Conservation (phyloP, 768 basidiomycete species). For the Tephrocybe sp. region DNA sequence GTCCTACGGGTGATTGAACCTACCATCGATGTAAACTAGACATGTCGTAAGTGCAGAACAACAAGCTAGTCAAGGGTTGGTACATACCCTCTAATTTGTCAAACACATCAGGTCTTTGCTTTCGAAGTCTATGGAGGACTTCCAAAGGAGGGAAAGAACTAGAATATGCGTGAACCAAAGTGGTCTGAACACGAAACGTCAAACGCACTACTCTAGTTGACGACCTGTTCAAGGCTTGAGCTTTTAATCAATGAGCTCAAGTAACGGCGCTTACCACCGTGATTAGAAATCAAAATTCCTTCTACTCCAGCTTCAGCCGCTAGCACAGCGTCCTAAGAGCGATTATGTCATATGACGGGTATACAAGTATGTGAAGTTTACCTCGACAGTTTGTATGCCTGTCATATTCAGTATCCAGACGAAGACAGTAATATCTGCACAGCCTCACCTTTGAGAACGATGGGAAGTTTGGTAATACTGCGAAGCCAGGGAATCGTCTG, state of each 20-base stretch:
- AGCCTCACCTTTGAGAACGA: constrained; percentile 66
- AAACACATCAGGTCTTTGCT: constrained; percentile 74
- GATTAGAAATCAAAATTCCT: constrained; percentile 87
- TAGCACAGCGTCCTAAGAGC: constrained; percentile 75
- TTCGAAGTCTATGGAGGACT: constrained; percentile 69
- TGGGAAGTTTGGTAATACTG: constrained; percentile 68
- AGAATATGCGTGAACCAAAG: constrained; percentile 11
- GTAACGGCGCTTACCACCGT: constrained; percentile 60
- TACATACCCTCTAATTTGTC: constrained; percentile 61
- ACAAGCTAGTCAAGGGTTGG: neutral
- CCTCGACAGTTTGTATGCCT: constrained; percentile 77
- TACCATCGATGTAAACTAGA: constrained; percentile 84
- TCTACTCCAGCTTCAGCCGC: constrained; percentile 83
- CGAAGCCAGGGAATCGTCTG: neutral
- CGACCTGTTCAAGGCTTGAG: constrained; percentile 43
- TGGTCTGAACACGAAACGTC: constrained; percentile 18
- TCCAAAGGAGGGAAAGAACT: constrained; percentile 79
- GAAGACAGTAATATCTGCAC: neutral
- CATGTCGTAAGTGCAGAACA: constrained; percentile 10
- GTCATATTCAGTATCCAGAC: neutral
- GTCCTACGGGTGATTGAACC: constrained; percentile 2
- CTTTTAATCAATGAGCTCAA: constrained; percentile 1
- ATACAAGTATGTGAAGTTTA: constrained; percentile 26
- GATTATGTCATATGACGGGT: constrained; percentile 8
- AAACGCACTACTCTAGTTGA: constrained; percentile 73